These are phyloP conservation scores for Fomitiporia mediterranea DNA, from an alignment of 1,284 basidiomycete genomes.

Conservation along the genomic window DNA sequence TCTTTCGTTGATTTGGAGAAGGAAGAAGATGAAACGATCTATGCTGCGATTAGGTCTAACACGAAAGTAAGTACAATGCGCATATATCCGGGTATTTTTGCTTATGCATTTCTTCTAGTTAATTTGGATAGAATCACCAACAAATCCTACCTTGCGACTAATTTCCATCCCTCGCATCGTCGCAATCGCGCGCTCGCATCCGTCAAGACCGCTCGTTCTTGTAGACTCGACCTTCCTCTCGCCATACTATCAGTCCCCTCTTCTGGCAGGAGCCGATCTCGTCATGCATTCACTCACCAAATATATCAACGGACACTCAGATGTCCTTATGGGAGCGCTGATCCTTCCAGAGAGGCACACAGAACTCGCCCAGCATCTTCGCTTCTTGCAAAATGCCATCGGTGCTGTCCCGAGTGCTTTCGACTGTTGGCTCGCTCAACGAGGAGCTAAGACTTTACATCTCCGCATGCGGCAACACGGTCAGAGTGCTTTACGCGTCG, in stretches of 20 bases:
- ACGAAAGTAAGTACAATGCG: conserved; percentile 61
- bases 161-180: conserved; percentile 72
- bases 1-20: conserved; percentile 85
- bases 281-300: conserved; percentile 84
- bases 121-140: conserved; percentile 96
- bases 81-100: background rate
- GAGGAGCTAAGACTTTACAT: conserved; percentile 88
- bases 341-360: conserved; percentile 61
- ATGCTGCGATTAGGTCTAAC: conserved; percentile 64
- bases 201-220: conserved; percentile 66
- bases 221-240: conserved; percentile 94
- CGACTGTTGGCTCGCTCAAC: conserved; percentile 89
- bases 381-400: conserved; percentile 91
- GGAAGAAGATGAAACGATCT: conserved; percentile 59
- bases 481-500: conserved; percentile 75
- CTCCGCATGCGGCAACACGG: conserved; percentile 88
- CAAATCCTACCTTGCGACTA: conserved; percentile 90
- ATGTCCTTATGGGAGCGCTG: conserved; percentile 84
- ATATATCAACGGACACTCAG: conserved; percentile 92
- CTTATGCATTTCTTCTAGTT: conserved; percentile 44
- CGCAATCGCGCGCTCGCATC: conserved; percentile 52
- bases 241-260: conserved; percentile 87
- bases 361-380: conserved; percentile 48
- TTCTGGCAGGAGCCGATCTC: conserved; percentile 81
- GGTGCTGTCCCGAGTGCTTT: conserved; percentile 86